A percentile compares a stretch with the other conserved stretches of the same genome.
Conservation (phyloP, 2,329 filamentous ascomycete genomes). For the Aspergillus unguis region DNA sequence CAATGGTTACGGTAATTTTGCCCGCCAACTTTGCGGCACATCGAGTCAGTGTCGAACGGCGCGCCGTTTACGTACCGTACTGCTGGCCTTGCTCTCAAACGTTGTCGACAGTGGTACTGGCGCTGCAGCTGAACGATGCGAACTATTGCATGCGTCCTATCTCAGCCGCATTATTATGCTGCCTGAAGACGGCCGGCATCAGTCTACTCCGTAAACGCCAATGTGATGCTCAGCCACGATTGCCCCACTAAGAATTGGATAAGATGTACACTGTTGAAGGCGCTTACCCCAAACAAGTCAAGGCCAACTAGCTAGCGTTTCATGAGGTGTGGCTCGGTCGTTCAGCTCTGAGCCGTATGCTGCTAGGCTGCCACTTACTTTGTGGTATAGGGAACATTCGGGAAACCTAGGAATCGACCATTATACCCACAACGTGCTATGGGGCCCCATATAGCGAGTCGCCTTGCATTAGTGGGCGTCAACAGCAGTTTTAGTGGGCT, state of each 20-base stretch:
- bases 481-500: not conserved
- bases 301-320: not conserved
- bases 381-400: not conserved
- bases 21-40: too few species aligned
- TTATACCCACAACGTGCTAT: not conserved
- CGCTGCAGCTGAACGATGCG: too few species aligned
- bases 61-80: too few species aligned
- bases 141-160: not conserved
- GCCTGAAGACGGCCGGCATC: not conserved
- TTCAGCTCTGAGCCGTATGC: slow-evolving; percentile 3
- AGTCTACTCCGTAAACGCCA: not conserved
- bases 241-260: not conserved
- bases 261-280: not conserved
- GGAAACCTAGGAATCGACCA: not conserved
- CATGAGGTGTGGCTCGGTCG: slow-evolving; percentile 10
- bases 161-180: not conserved
- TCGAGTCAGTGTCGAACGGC: too few species aligned
- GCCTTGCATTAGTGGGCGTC: not conserved
- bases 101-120: too few species aligned
- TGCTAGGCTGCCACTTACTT: slow-evolving; percentile 1
- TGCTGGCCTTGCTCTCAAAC: too few species aligned
- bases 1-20: too few species aligned
- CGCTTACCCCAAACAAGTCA: not conserved
- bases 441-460: not conserved
- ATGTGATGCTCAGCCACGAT: slow-evolving; percentile 8